Base-by-base conservation (phyloP, 208 protist genomes). In the Trichomonas gallinae region DNA sequence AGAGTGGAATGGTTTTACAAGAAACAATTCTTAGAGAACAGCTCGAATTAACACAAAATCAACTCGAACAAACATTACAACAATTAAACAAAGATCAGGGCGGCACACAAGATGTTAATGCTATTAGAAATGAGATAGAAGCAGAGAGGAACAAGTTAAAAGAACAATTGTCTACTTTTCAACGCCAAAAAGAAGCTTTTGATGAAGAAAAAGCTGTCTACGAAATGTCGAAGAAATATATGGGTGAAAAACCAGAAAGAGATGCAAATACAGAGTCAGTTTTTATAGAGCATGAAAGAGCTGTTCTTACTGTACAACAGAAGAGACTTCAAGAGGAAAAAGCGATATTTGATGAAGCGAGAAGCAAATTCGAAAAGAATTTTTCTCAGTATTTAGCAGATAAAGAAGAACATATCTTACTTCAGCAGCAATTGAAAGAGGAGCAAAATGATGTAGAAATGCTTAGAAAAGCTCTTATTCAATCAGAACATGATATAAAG, bases 401-500 rank as follows among this genome's bases (percentile, higher is more conserved):
- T n/a, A 72, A 72, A 72, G 58, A 72, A 72, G 58, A 72, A 72
- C 58, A 72, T n/a, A 72, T 72, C 21, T 4, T 72, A 6, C 11
- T 17, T n/a, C 58, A 72, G 21, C 58, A 72, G 26, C 58, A 72
- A 72, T 72, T 72, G 26, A 72, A 72, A 26, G 58, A 72, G 26
- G 58, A 72, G 26, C 58, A 99, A 97, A 42, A 98, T 97, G 99
- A 99, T 26, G 99, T 99, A 97, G 96, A 89, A 31, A 96, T 98
- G 81, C 98, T 99, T 44, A 96, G 96, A 58, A 97, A 97, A n/a
- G 98, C 98, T n/a, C 97, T 99, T 21, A 34, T 93, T 51, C 26
- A 51, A 10, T 17, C 40, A 11, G 26, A 51, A 1, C 98, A 99
- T 97, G 96, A 97, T 83, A 99, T 98, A 97, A 45, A 42, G 23